Percentiles rank a stretch among this genome's conserved stretches.
Evolutionary conservation across 495 filamentous ascomycete species (phyloP).

Genomic region (Trichoderma orchidacearum): DNA sequence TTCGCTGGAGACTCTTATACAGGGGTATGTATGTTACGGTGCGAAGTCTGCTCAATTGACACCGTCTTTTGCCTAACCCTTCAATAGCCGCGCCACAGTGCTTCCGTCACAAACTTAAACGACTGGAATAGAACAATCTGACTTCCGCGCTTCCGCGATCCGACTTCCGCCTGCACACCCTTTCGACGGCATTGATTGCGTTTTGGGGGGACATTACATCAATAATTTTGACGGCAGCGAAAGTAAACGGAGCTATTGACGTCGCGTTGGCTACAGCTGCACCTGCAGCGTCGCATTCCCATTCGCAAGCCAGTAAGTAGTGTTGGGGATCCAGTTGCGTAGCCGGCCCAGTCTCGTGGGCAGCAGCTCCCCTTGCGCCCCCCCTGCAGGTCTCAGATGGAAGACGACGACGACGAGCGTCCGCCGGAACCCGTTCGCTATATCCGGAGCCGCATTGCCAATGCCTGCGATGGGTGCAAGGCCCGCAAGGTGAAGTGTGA

Average conservation of each 20-base stretch:
- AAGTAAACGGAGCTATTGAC: too few species aligned
- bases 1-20: too few species aligned
- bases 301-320: not conserved
- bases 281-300: not conserved
- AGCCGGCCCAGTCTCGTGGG: too few species aligned
- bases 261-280: not conserved
- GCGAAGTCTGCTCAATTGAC: too few species aligned
- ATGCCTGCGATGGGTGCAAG: conserved; percentile 33
- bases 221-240: not conserved
- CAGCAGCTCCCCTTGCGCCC: too few species aligned
- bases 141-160: not conserved
- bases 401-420: not conserved
- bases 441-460: conserved; percentile 22
- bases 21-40: too few species aligned
- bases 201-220: not conserved
- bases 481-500: conserved; percentile 29
- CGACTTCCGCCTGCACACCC: not conserved
- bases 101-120: not conserved
- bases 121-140: not conserved
- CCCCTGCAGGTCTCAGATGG: conserved; percentile 2
- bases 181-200: not conserved
- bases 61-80: too few species aligned
- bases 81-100: not conserved
- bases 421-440: not conserved
- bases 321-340: too few species aligned